These are phyloP conservation scores for Ogataea degrootiae DNA, from an alignment of 805 yeast species.

Conservation along the genomic window DNA sequence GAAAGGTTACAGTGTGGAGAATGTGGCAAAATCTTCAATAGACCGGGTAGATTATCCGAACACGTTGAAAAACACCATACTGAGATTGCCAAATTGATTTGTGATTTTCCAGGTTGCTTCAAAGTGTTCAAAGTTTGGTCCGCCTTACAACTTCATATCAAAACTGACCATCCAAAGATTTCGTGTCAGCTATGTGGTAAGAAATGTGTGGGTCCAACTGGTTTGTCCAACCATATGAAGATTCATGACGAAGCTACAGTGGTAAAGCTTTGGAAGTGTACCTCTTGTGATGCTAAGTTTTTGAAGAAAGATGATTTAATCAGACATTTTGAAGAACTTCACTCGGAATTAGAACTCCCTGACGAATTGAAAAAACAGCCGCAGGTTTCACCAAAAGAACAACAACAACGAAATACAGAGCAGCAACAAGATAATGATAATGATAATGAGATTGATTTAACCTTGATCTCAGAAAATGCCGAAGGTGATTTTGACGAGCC, in stretches of 20 bases:
- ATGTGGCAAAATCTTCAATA: constrained; percentile 61
- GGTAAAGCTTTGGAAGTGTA: constrained; percentile 65
- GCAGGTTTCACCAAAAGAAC: neutral
- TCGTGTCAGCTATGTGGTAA: constrained; percentile 62
- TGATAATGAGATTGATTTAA: neutral
- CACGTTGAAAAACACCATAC: constrained; percentile 66
- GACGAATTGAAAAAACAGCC: constrained; percentile 5
- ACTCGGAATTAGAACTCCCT: constrained; percentile 21
- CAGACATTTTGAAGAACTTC: constrained; percentile 50
- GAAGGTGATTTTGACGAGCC: no score
- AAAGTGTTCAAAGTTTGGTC: constrained; percentile 65
- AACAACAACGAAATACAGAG: neutral
- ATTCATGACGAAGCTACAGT: constrained; percentile 54
- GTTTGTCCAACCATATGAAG: constrained; percentile 68
- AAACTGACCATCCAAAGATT: constrained; percentile 67
- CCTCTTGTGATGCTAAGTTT: constrained; percentile 44
- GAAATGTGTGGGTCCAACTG: constrained; percentile 67
- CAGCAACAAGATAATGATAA: constrained; percentile 1
- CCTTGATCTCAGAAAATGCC: no score
- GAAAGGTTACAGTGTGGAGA: constrained; percentile 49
- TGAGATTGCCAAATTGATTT: constrained; percentile 45
- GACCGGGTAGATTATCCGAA: constrained; percentile 60
- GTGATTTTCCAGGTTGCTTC: constrained; percentile 60
- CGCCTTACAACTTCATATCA: constrained; percentile 64
- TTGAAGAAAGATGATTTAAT: constrained; percentile 53